Evolutionary conservation across 1,284 basidiomycete genomes (phyloP), one percentile per base, ranked within the genome.

Genomic region (Irpex sp.): DNA sequence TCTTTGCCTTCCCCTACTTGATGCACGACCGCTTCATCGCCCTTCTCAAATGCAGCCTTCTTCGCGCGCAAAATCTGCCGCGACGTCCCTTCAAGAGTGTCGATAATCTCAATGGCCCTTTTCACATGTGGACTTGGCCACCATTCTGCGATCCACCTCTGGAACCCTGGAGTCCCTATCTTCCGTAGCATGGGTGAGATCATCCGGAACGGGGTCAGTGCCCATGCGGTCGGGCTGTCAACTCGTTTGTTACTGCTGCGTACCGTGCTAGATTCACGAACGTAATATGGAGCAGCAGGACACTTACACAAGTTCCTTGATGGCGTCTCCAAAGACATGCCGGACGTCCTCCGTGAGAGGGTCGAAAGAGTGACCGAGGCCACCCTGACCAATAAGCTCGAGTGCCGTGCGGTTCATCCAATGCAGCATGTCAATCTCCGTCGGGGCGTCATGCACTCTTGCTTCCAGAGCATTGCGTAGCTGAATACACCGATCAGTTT

Each of bases 311-410:
- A 76, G 61, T 6, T 62, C 59, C 67, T 76, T 76, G 17, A 77
- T 57, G 1, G 76, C 66, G 13, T 71, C 65, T 3, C 68, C 69
- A 50, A 69, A 74, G n/a, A 63, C 61, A 59, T 75, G 69, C 1
- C 64, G 57, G 11, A 58, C 61, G 21, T 71, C 67, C 2, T 65
- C 61, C 17, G 65, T 65, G 17, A 77, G 68, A 4, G 74, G 68
- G 60, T 74, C 69, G 65, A 78, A 77, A 5, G 75, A 72, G 63
- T 77, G 74, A 1, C 76, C 76, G 5, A 78, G 67, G 0, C 74
- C 75, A 5, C 70, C 75, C 60, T 76, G 76, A 5, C 75, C 75
- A 59, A 78, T 69, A 7, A 75, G 68, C 65, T 78, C 77, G n/a
- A 78, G 69, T 8, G 77, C 72, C 9, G 72, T 69, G 56, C 74